Base-by-base conservation (phyloP, 2,329 filamentous ascomycete species). In the Aspergillus sp. region DNA sequence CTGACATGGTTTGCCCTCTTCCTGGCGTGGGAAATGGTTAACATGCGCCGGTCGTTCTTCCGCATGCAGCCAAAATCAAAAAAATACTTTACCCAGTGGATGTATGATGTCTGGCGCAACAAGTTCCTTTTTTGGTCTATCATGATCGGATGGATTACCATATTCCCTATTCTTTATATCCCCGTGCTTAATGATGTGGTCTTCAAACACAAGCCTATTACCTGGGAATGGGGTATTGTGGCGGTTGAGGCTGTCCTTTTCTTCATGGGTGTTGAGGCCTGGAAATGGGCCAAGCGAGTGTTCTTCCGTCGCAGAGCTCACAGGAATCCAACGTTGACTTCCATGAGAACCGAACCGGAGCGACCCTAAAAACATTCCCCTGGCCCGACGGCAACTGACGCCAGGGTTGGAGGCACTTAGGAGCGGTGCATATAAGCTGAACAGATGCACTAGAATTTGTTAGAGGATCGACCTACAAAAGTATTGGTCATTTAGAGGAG, bases 1-100 rank as follows among this genome's bases (percentile, higher is more conserved):
- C 79, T 91, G 49, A 91, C 88, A 0, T 91, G 89, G 88, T 88
- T 88, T 64, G 87, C 88, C 0, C 81, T 91, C 20, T 89, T 91
- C 77, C 79, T 90, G 5, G 89, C 89, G 0, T 92, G 89, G 89
- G 88, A 92, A 71, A 88, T 90, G 82, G 81, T 90, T 57, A 82
- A 89, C 66, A 82, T 88, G 74, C 85, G 89, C 18, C 84, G 86
- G 41, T 87, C 84, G 5, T 89, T 92, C 78, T 91, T 92, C 82
- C 81, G 83, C 65, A 89, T 91, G 85, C 83, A 89, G 66, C 85
- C 87, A 0, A 77, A 78, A 13, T 83, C 80, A 20, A 85, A 82
- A 65, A 77, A 76, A 56, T 84, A 85, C 68, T 80, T 87, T 56
- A 86, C 84, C 0, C 84, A 89, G 66, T 90, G 87, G 86, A 80